Evolutionary conservation across 2,329 filamentous ascomycete species (phyloP), one percentile per base, ranked within the genome.

Genomic region (Cadophora sp.): DNA sequence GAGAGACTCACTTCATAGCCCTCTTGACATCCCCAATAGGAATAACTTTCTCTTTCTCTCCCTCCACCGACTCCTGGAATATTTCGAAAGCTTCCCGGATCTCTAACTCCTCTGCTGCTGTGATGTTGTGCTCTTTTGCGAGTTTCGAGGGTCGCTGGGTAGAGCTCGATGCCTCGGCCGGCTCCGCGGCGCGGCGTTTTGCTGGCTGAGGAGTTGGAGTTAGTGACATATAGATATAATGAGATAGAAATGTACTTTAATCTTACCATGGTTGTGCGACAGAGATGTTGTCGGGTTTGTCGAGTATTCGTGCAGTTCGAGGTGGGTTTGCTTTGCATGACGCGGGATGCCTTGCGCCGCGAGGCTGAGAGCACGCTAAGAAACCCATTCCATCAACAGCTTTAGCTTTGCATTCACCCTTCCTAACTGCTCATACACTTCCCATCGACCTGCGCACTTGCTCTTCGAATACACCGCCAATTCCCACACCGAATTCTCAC

Each of bases 21-120:
- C 90, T 87, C 70, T 90, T 85, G 70, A 94, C 81, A 76, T 86
- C 83, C 16, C 70, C 67, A 65, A 74, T 80, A 0, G 74, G 72
- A 22, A 77, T 73, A 11, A 76, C 68, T 2, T 90, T 90, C 65
- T 90, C 82, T 76, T 93, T 92, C 74, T 94, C 90, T 61, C 90
- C 87, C 22, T 89, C 84, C 79, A 87, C 87, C 43, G 89, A 87
- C 72, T 91, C 85, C 1, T 89, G 83, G 78, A 98, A 99, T 8
- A 98, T 85, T 24, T 87, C 84, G 79, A 96, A 98, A 16, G 94
- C 94, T 79, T 97, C 94, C 75, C 88, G 89, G 76, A 99, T 97
- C 81, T 97, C 94, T 73, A 87, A 85, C 81, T 98, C 95, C 80
- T 97, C 91, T 71, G 91, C 88, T 48, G 89, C 91, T 16, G 88